Conservation (phyloP, 495 filamentous ascomycete genomes). For the Trichoderma virens region DNA sequence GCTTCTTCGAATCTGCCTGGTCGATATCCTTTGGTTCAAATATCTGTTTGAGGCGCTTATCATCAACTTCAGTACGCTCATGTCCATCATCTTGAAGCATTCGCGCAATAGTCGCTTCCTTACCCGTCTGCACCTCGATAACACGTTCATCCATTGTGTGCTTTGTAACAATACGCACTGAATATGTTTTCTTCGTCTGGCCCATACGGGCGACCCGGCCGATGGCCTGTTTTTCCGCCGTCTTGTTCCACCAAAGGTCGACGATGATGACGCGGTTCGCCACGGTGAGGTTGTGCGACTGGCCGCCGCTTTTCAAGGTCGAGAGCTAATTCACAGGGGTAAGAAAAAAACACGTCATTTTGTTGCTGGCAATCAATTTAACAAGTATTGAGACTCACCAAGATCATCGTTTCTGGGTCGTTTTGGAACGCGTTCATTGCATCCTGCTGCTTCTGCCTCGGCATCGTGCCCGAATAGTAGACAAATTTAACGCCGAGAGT, state of each 20-base stretch:
- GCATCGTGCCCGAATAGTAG: background rate
- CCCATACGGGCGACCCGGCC: slow-evolving; percentile 28
- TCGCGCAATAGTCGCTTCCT: slow-evolving; percentile 8
- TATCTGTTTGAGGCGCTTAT: background rate
- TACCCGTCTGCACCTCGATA: slow-evolving; percentile 31
- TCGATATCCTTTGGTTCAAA: background rate
- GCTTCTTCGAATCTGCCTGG: background rate
- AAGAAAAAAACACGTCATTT: no score
- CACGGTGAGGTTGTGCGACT: slow-evolving; percentile 44
- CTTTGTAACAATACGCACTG: slow-evolving; percentile 19
- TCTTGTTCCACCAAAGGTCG: slow-evolving; percentile 55
- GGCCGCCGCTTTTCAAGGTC: slow-evolving; percentile 38
- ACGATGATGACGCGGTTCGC: slow-evolving; percentile 52
- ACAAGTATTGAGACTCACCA: background rate
- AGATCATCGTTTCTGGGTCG: background rate
- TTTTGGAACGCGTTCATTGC: background rate
- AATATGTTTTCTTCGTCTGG: slow-evolving; percentile 25
- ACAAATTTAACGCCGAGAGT: background rate
- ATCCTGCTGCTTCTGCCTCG: background rate
- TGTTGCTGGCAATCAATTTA: no score
- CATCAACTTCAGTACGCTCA: background rate
- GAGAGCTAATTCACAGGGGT: slow-evolving; percentile 22
- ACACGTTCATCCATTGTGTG: slow-evolving; percentile 26
- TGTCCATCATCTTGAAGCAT: background rate
- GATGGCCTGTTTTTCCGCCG: slow-evolving; percentile 27